Evolutionary conservation across 441 rosid genomes (phyloP).

Genomic region (Populus tomentosa): DNA sequence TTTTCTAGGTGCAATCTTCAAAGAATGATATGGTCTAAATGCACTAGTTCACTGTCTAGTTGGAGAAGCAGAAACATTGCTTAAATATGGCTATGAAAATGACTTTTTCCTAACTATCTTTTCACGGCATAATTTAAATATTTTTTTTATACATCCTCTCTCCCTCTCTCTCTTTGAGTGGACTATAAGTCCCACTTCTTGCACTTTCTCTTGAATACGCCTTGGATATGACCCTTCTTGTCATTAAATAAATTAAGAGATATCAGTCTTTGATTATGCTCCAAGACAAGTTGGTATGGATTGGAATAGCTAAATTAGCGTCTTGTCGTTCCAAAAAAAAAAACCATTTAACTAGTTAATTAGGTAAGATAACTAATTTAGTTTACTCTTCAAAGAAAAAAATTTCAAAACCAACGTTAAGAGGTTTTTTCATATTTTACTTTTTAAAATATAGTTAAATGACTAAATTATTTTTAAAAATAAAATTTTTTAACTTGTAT

Average conservation of each 20-base stretch:
- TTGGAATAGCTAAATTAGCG: not conserved
- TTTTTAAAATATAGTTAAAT: too few relatives aligned
- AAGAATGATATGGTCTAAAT: slow-evolving; percentile 8
- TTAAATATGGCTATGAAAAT: slow-evolving; percentile 33
- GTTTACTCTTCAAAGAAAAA: too few relatives aligned
- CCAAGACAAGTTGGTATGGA: not conserved
- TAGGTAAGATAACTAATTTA: not conserved
- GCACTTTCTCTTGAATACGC: slow-evolving; percentile 25
- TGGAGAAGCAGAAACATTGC: slow-evolving; percentile 36
- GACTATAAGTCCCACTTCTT: slow-evolving; percentile 15
- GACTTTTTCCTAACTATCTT: slow-evolving; percentile 57
- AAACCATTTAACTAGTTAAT: too few relatives aligned
- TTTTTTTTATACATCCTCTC: not conserved
- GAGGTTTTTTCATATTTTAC: too few relatives aligned
- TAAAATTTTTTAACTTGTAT: too few relatives aligned
- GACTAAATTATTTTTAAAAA: too few relatives aligned
- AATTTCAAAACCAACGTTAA: too few relatives aligned
- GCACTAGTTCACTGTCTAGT: slow-evolving; percentile 34
- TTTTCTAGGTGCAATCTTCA: slow-evolving; percentile 1
- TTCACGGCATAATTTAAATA: slow-evolving; percentile 17
- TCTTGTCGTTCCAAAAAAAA: not conserved
- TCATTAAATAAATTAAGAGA: not conserved
- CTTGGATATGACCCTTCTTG: not conserved
- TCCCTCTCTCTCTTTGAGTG: slow-evolving; percentile 33
- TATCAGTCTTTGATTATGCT: not conserved